phyloP scores from a whole-genome alignment of 148 eudicot species.

The Vaccinium vitisidaea region DNA sequence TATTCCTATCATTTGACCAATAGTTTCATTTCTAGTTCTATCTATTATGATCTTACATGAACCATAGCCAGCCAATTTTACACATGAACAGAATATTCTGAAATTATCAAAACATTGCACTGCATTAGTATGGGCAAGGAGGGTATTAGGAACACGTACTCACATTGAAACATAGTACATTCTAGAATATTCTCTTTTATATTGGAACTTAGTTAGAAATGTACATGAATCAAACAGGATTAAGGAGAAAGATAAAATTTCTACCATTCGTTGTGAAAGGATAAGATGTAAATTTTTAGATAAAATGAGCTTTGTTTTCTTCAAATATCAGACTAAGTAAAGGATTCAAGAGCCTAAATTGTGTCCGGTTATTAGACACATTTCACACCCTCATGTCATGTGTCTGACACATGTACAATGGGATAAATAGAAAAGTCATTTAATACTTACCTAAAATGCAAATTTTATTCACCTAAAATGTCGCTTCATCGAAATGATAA shows the following conservation, averaged over 20 bases:
- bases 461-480: background rate
- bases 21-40: background rate
- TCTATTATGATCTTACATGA: background rate
- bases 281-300: background rate
- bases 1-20: background rate
- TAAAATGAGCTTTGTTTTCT: background rate
- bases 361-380: background rate
- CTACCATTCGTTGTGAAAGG: background rate
- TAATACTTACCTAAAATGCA: background rate
- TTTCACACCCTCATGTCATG: background rate
- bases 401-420: background rate
- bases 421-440: background rate
- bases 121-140: background rate
- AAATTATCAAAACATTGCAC: background rate
- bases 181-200: background rate
- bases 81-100: background rate
- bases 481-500: background rate
- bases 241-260: background rate
- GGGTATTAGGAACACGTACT: background rate
- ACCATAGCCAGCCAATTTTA: background rate
- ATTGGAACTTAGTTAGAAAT: background rate
- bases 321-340: background rate
- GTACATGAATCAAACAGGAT: background rate
- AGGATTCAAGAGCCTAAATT: conserved; percentile 2
- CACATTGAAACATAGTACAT: background rate